Base-by-base conservation (phyloP, 2,329 filamentous ascomycete species). In the Stagonosporopsis rhizophila region DNA sequence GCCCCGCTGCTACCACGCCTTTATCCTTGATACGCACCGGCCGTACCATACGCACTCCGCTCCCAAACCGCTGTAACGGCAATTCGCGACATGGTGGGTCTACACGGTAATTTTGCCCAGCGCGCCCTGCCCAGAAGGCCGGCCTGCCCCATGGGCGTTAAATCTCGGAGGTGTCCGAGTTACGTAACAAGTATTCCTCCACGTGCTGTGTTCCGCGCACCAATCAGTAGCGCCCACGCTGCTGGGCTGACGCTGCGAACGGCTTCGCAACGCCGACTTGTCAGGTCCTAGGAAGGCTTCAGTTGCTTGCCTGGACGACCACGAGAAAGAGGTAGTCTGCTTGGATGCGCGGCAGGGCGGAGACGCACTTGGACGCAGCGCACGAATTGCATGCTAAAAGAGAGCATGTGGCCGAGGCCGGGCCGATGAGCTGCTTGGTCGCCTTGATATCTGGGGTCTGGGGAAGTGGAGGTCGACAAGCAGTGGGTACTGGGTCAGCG, bases 51-150 rank as follows among this genome's bases (percentile, higher is more conserved):
- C 38, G 41, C 14, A 23, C 23, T 15, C 39, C 22, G 11, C 14
- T 46, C 14, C 52, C 34, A 56, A 56, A 56, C 30, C 41, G n/a
- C 12, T 20, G 47, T 56, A 56, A 42, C 44, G 27, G 30, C 38
- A 47, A 20, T 38, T 23, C 30, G 8, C 14, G 20, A 27, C 27
- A 17, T 38, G n/a, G 48, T 52, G 42, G 48, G 37, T 15, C 46
- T 11, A 30, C 37, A 35, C 25, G 48, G 47, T 48, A 44, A 47
- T 39, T 48, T 51, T 44, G 9, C 19, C 39, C 46, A 27, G 38
- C 37, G 41, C 23, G 6, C 27, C 41, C 39, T 28, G 50, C 52
- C 44, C 38, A 39, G 38, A 22, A 14, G 23, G 35, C 37, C 28
- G 35, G 45, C 11, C 12, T 28, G 14, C 47, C 53, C 47, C 47